These are phyloP conservation scores for Gypsophila paniculata DNA, from an alignment of 179 eudicot species.

Conservation along the genomic window DNA sequence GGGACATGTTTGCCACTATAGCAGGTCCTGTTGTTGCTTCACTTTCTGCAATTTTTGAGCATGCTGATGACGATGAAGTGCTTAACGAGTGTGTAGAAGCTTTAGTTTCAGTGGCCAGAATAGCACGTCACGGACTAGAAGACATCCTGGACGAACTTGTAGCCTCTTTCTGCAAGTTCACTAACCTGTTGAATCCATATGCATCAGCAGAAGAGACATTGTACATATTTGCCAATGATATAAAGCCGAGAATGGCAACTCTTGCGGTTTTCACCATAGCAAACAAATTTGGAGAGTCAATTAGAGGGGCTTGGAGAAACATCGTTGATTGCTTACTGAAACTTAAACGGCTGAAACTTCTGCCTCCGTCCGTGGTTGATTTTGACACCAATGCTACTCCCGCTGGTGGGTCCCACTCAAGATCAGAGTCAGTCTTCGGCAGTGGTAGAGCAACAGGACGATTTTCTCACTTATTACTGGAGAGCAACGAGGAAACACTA, in stretches of 20 bases:
- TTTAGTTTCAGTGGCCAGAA: constrained; percentile 65
- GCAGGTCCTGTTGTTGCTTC: constrained; percentile 87
- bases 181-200: constrained; percentile 80
- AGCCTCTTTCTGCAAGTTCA: constrained; percentile 82
- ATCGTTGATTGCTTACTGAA: constrained; percentile 83
- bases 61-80: constrained; percentile 79
- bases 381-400: constrained; percentile 29
- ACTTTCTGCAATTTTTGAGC: constrained; percentile 81
- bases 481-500: constrained; percentile 64
- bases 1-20: constrained; percentile 90
- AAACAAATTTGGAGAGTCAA: constrained; percentile 70
- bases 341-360: constrained; percentile 72
- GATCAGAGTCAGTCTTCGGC: constrained; percentile 30
- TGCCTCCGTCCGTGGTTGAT: constrained; percentile 74
- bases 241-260: constrained; percentile 93
- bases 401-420: constrained; percentile 26
- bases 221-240: constrained; percentile 73
- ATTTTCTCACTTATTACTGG: constrained; percentile 61
- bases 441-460: constrained; percentile 37
- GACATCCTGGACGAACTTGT: constrained; percentile 82
- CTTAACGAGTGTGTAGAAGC: constrained; percentile 82
- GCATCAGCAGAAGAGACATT: constrained; percentile 92
- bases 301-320: constrained; percentile 87
- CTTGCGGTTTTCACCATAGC: constrained; percentile 85
- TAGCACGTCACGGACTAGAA: constrained; percentile 68